These are phyloP conservation scores for Aegilops sharonensis DNA, from an alignment of 176 grass and related monocot species.

Conservation along the genomic window DNA sequence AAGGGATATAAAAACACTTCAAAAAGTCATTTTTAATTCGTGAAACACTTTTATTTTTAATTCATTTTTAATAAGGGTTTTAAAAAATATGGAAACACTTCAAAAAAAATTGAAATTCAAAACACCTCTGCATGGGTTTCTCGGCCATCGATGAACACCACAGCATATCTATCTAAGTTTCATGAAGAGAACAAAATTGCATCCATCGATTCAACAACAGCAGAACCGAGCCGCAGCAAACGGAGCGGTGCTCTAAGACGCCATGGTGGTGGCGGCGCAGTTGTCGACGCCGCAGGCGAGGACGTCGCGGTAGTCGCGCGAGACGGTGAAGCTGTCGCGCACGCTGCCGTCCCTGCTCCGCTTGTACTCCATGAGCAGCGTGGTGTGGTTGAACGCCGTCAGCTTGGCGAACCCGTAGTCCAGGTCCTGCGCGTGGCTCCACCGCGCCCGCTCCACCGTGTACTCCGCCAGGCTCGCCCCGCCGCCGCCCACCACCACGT, in stretches of 20 bases:
- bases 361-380: slow-evolving; percentile 79
- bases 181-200: no score
- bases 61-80: no score
- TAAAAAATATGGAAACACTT: no score
- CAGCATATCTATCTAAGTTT: no score
- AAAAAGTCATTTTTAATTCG: no score
- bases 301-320: slow-evolving; percentile 73
- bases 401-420: slow-evolving; percentile 85
- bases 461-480: slow-evolving; percentile 72
- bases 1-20: no score
- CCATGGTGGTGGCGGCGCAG: slow-evolving; percentile 52
- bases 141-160: no score
- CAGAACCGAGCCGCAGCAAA: neutral
- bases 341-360: slow-evolving; percentile 76
- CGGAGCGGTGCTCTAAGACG: neutral
- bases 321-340: slow-evolving; percentile 71
- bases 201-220: neutral
- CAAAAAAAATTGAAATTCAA: no score
- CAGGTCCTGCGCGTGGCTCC: slow-evolving; percentile 77
- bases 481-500: slow-evolving; percentile 86
- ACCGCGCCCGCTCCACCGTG: slow-evolving; percentile 37
- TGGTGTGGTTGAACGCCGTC: slow-evolving; percentile 76
- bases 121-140: no score
- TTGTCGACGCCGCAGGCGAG: slow-evolving; percentile 61
- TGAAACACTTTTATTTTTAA: no score